Percentiles rank a stretch among this genome's conserved stretches.
These are phyloP conservation scores for Xerocomellus intermedius DNA, from an alignment of 768 basidiomycete species.

Conservation along the genomic window DNA sequence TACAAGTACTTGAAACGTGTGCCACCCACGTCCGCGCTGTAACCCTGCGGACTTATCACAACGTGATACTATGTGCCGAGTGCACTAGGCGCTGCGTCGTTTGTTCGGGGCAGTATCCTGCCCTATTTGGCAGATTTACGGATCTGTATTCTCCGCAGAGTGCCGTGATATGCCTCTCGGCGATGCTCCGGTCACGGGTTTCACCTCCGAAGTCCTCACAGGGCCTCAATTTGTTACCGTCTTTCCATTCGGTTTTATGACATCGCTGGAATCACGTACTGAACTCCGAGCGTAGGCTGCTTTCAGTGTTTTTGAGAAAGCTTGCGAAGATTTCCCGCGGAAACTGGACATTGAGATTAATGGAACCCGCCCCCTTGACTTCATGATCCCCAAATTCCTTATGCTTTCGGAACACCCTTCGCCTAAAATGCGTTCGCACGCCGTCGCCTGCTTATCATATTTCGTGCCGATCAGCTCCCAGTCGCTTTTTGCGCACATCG, in stretches of 20 bases:
- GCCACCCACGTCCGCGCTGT: not conserved
- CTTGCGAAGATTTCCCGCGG: slow-evolving; percentile 94
- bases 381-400: slow-evolving; percentile 96
- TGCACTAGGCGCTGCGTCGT: not conserved
- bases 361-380: slow-evolving; percentile 91
- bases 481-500: slow-evolving; percentile 88
- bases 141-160: not conserved
- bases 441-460: slow-evolving; percentile 91
- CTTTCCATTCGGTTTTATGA: not conserved
- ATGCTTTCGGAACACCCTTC: slow-evolving; percentile 80
- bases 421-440: slow-evolving; percentile 89
- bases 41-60: not conserved
- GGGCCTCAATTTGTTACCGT: not conserved
- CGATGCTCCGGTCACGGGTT: not conserved
- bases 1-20: not conserved
- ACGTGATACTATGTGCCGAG: not conserved
- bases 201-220: slow-evolving; percentile 4
- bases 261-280: slow-evolving; percentile 10
- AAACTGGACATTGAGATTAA: slow-evolving; percentile 94
- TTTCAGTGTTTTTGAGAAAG: slow-evolving; percentile 91
- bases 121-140: slow-evolving; percentile 6
- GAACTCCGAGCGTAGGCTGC: slow-evolving; percentile 57
- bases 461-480: slow-evolving; percentile 87
- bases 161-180: slow-evolving; percentile 7
- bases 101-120: slow-evolving; percentile 3